Evolutionary conservation across 2,329 filamentous ascomycete genomes (phyloP).

Genomic region (Rhynchosporium agropyri): DNA sequence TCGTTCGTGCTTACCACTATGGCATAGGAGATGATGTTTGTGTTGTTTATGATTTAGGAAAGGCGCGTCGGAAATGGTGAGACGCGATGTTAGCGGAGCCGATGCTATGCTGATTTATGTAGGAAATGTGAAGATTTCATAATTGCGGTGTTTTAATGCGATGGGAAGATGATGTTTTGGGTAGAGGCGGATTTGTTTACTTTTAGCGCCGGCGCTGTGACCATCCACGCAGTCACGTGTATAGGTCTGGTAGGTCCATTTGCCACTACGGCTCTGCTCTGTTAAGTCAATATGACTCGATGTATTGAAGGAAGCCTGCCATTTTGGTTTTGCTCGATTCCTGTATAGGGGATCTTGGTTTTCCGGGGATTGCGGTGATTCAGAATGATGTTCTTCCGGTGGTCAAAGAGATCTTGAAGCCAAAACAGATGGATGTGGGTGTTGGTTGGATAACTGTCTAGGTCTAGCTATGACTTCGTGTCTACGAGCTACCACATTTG

Average conservation of each 20-base stretch:
- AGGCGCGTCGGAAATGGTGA: conserved; percentile 13
- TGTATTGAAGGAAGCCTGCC: too few species aligned
- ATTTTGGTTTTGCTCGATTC: too few species aligned
- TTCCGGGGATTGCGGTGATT: too few species aligned
- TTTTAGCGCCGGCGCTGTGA: conserved; percentile 7
- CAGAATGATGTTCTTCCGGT: too few species aligned
- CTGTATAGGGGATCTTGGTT: too few species aligned
- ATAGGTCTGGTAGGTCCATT: not conserved
- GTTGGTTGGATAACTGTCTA: too few species aligned
- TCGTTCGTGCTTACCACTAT: conserved; percentile 32
- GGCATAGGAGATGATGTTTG: conserved; percentile 16
- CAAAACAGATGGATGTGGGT: too few species aligned
- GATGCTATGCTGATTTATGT: conserved; percentile 21
- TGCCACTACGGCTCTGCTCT: conserved; percentile 2
- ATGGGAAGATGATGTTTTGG: conserved; percentile 9
- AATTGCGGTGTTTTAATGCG: conserved; percentile 19
- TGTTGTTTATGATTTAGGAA: conserved; percentile 8
- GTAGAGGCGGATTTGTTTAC: conserved; percentile 17
- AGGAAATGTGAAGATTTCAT: conserved; percentile 23
- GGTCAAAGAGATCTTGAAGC: too few species aligned
- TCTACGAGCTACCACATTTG: not conserved
- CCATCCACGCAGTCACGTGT: conserved; percentile 15
- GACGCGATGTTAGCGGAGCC: conserved; percentile 14
- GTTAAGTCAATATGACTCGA: too few species aligned
- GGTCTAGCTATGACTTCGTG: too few species aligned